Conservation (phyloP, 805 yeast genomes). For the Saccharomycopsis microspora region DNA sequence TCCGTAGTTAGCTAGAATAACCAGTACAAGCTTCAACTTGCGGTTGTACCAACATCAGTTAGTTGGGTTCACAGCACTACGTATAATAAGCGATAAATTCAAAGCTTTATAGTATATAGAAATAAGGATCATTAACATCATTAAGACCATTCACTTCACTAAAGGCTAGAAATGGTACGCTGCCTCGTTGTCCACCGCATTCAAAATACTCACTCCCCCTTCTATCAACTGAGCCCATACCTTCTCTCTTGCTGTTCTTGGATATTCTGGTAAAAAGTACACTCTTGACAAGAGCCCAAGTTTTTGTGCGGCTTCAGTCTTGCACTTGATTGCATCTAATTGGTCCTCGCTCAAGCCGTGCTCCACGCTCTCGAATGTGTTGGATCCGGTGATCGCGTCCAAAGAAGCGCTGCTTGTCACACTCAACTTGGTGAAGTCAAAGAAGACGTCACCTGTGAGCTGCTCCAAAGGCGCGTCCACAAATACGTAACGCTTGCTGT, state of each 20-base stretch:
- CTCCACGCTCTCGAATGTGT: conserved; percentile 10
- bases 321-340: conserved; percentile 18
- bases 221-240: conserved; percentile 38
- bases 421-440: conserved; percentile 21
- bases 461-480: conserved; percentile 34
- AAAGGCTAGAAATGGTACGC: conserved; percentile 20
- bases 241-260: conserved; percentile 30
- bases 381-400: conserved; percentile 16
- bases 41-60: no score
- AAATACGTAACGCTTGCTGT: conserved; percentile 25
- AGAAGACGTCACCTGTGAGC: conserved; percentile 19
- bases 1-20: no score
- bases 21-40: no score
- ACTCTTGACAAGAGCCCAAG: conserved; percentile 43
- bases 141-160: conserved; percentile 23
- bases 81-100: no score
- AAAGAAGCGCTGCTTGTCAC: conserved; percentile 34
- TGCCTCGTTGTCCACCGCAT: conserved; percentile 44
- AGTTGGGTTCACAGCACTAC: no score
- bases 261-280: conserved; percentile 69
- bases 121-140: neutral
- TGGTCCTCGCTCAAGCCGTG: conserved; percentile 29
- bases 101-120: no score
- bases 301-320: conserved; percentile 34
- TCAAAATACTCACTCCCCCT: conserved; percentile 44